Base-by-base conservation (phyloP, 2,329 filamentous ascomycete genomes). In the Hypoxylon sp. region DNA sequence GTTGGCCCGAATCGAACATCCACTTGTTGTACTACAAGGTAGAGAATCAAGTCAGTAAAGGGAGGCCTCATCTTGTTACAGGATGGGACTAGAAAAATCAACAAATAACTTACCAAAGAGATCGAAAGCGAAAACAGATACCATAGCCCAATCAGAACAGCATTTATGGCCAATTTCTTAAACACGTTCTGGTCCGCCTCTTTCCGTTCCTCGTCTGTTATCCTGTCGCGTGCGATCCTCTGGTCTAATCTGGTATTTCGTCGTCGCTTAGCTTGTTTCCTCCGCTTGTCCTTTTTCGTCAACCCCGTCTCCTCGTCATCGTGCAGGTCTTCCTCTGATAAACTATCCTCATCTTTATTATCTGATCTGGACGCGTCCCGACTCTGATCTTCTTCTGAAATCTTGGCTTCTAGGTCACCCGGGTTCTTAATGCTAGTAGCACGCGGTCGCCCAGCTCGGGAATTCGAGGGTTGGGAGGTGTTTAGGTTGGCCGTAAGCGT, bases 301-400 rank as follows among this genome's bases (percentile, higher is more conserved):
- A 98, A 83, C 0, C 94, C 94, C 1, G 92, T 93, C 84, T 98
- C 94, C 81, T 97, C 94, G 77, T 98, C 94, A 74, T 95, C 92
- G 67, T 92, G 89, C 29, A 92, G 79, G 51, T 92, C 92, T 70
- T 94, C 91, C 72, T 93, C 91, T 29, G 90, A 90, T 59, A 88
- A 86, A 24, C 88, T 83, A 72, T 90, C 88, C 58, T 85, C 83
- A 70, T 82, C 79, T 3, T 76, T 75, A 11, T 79, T 78, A 50
- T 79, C 76, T 48, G 62, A 70, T 71, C 72, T 71, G 10, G 73
- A 72, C 35, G 67, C 63, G 42, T 65, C 57, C n/a, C 60, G 74
- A 14, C 62, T 74, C 55, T 71, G 76, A 53, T 78, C 74, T 69
- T 86, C 84, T 67, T 85, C 85, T 26, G 80, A 80, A 53, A 85